phyloP scores from a whole-genome alignment of 345 rosid species.

The Jatropha curcas region DNA sequence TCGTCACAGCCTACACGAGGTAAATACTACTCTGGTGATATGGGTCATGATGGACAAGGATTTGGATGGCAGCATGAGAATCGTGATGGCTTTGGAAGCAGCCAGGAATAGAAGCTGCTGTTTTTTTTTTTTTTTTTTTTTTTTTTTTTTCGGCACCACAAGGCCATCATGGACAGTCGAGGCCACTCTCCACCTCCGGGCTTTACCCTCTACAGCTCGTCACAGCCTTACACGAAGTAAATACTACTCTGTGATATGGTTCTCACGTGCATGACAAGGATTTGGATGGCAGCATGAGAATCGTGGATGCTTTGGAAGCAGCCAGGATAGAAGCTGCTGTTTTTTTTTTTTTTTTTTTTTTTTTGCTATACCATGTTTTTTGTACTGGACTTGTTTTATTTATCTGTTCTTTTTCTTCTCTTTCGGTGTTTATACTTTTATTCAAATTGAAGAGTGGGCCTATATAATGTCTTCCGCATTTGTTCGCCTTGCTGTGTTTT shows the following conservation, averaged over 20 bases:
- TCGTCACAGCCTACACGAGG: conserved; percentile 52
- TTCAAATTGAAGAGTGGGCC: background rate
- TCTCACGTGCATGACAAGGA: conserved; percentile 56
- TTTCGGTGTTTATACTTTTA: conserved; percentile 37
- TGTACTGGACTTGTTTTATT: background rate
- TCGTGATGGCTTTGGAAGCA: conserved; percentile 59
- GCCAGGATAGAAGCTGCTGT: conserved; percentile 40
- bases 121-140: too few species aligned
- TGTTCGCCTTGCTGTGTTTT: background rate
- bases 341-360: too few species aligned
- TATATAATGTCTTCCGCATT: background rate
- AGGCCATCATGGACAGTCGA: conserved; percentile 43
- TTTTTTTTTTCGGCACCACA: too few species aligned
- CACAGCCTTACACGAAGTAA: conserved; percentile 47
- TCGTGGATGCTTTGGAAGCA: conserved; percentile 60
- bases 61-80: conserved; percentile 81
- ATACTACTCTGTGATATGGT: conserved; percentile 49
- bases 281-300: conserved; percentile 80
- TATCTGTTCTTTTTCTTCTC: conserved; percentile 26
- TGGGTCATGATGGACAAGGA: conserved; percentile 58
- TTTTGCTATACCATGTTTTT: conserved; percentile 14
- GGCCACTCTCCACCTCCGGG: conserved; percentile 50
- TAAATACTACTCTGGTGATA: conserved; percentile 48
- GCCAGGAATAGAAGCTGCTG: conserved; percentile 35
- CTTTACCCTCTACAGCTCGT: conserved; percentile 44